Base-by-base conservation (phyloP, 176 grass and related monocot genomes). In the Aegilops longissima region DNA sequence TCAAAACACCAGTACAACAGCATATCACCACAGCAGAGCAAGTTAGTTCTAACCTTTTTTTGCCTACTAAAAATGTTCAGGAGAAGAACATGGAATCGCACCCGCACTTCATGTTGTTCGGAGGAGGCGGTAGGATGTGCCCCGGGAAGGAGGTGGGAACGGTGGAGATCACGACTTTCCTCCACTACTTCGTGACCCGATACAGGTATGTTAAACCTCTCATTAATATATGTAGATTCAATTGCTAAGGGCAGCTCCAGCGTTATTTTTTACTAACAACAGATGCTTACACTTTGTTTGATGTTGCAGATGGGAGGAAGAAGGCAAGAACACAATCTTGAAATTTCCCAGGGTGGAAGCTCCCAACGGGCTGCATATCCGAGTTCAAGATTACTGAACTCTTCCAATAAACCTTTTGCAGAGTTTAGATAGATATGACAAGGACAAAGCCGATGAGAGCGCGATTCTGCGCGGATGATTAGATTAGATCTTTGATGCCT, bases 21-120 rank as follows among this genome's bases (percentile, higher is more conserved):
- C 56, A 68, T 2, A 36, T 3, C 1, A 70, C 47, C 44, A 10
- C 16, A 61, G n/a, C 36, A 8, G 16, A 62, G 8, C 4, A 29
- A 64, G 31, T 52, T 90, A 64, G 31, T 52, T 90, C 23, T 86
- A 72, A 90, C 72, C 52, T 12, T 23, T 21, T 38, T 11, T 59
- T 77, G 40, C 4, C 59, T 77, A 54, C 87, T 80, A 49, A 67
- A 82, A 78, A 82, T 16, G 4, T 52, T 16, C 49, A 96, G 97
- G 94, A 96, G 16, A 98, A 86, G 61, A 96, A 78, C 79, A 59
- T 94, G 4, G 97, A 98, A 70, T 87, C 97, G 3, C 92, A 98
- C 77, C 97, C 88, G 29, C 93, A 98, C 77, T 96, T 98, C 89
- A 92, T 98, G 97, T 77, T 98, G 82, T 98, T 98, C 17, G 97